Evolutionary conservation across 495 filamentous ascomycete species (phyloP), one percentile per base, ranked within the genome.

Genomic region (Choiromyces venosus): DNA sequence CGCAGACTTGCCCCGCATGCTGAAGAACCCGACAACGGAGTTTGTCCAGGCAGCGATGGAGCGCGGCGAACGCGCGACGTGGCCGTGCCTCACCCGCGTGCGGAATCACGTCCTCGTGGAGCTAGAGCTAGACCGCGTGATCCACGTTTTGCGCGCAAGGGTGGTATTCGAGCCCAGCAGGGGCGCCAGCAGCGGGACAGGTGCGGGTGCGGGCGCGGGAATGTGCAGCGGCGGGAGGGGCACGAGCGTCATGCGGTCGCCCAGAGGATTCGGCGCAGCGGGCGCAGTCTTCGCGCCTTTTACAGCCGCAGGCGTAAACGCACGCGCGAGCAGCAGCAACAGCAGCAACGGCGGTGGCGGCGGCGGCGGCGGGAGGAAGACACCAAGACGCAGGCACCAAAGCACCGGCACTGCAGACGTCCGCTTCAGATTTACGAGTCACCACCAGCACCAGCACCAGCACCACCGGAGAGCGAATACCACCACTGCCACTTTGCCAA

Each of bases 11-110:
- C 92, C 90, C 4, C 86, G 87, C 25, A 90, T 97, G 42, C 82
- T 97, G 35, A 90, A 86, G 73, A 97, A 97, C 71, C 94, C 94
- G n/a, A 96, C 91, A 0, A 82, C 88, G 0, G 92, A 93, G n/a
- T 97, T 96, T 83, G 95, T 97, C 91, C 80, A 88, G 1, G 85
- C 91, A 39, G 89, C 92, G 37, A 91, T 90, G 77, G 82, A 92
- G 16, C 85, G 87, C 56, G 94, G 94, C 33, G 92, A 97, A 81
- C 85, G 90, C 73, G 94, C 94, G 36, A 95, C 93, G 1, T 97
- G 94, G 94, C 93, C 94, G 1, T 92, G 93, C 78, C 82, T 97
- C 1, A 90, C 89, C 71, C 88, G 92, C 14, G 89, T 97, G 71
- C 85, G 90, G 56, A 95, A 96, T 77, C 90, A 92, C 70, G 90